Conservation (phyloP, 768 basidiomycete species). For the Macrolepiota fuliginosa region DNA sequence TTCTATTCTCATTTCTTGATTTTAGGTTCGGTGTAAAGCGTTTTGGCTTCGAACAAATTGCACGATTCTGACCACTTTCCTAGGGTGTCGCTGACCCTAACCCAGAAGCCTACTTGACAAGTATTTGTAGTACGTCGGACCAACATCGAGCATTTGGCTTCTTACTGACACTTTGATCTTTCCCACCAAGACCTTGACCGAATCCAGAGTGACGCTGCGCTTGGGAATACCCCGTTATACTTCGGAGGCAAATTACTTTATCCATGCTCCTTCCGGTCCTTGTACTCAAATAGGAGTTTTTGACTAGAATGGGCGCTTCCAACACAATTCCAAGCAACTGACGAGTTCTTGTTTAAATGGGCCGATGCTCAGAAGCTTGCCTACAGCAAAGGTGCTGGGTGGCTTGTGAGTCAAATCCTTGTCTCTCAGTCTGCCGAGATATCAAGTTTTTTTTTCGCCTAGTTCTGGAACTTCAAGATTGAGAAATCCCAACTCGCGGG, state of each 20-base stretch:
- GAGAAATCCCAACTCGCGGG: conserved; percentile 54
- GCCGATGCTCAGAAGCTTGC: conserved; percentile 73
- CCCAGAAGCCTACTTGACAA: conserved; percentile 59
- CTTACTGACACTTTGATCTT: neutral
- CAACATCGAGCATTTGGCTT: neutral
- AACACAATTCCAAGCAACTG: conserved; percentile 61
- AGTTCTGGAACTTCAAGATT: conserved; percentile 73
- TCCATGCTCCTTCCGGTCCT: neutral
- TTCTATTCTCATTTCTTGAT: neutral
- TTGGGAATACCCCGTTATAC: conserved; percentile 37
- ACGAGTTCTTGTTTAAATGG: conserved; percentile 63
- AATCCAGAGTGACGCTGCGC: conserved; percentile 33
- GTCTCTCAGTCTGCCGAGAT: neutral
- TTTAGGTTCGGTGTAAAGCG: conserved; percentile 57
- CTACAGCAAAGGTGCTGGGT: conserved; percentile 59
- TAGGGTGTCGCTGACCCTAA: conserved; percentile 72
- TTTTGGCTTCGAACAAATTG: neutral
- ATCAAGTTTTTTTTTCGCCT: neutral
- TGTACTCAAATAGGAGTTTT: neutral
- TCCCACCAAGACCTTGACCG: conserved; percentile 54
- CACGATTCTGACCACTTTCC: conserved; percentile 10
- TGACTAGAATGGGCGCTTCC: conserved; percentile 47
- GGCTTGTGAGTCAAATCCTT: conserved; percentile 50
- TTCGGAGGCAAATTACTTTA: conserved; percentile 32
- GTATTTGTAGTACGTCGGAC: conserved; percentile 61